Conservation (phyloP, 192 early-diverging fungal genomes). For the Coemansia asiatica region DNA sequence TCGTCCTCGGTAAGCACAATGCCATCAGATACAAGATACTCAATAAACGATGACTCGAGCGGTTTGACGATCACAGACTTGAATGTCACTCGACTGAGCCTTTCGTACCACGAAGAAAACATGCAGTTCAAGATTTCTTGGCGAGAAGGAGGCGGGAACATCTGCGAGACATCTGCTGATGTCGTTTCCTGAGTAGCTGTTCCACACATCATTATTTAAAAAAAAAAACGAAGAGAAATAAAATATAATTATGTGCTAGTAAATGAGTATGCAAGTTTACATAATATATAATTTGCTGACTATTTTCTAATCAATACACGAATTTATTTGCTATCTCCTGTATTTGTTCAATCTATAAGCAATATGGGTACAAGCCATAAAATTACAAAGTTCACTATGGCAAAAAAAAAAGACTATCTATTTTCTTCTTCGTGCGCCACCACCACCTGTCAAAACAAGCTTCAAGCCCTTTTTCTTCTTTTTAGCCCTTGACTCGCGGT, state of each 20-base stretch:
- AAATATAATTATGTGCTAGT: no score
- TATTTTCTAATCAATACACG: no score
- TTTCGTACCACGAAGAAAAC: constrained; percentile 78
- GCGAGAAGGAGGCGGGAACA: constrained; percentile 61
- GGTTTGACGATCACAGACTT: constrained; percentile 70
- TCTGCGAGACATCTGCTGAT: constrained; percentile 4
- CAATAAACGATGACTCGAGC: constrained; percentile 74
- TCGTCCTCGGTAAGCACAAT: constrained; percentile 76
- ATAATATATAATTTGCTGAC: no score
- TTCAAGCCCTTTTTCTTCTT: constrained; percentile 34
- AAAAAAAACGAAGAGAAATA: no score
- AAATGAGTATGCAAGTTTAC: no score
- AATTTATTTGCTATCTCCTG: no score
- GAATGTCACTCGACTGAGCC: constrained; percentile 65
- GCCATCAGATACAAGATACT: constrained; percentile 84
- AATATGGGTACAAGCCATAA: neutral
- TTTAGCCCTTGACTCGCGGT: neutral
- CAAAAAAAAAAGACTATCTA: constrained; percentile 11
- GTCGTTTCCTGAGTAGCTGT: no score
- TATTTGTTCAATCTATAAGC: no score
- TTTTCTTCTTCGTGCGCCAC: constrained; percentile 30
- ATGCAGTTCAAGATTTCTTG: constrained; percentile 69
- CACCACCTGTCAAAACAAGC: constrained; percentile 37
- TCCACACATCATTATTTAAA: no score
- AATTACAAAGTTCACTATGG: neutral